Conservation (phyloP, 2,329 filamentous ascomycete genomes). For the Aplosporella prunicola region DNA sequence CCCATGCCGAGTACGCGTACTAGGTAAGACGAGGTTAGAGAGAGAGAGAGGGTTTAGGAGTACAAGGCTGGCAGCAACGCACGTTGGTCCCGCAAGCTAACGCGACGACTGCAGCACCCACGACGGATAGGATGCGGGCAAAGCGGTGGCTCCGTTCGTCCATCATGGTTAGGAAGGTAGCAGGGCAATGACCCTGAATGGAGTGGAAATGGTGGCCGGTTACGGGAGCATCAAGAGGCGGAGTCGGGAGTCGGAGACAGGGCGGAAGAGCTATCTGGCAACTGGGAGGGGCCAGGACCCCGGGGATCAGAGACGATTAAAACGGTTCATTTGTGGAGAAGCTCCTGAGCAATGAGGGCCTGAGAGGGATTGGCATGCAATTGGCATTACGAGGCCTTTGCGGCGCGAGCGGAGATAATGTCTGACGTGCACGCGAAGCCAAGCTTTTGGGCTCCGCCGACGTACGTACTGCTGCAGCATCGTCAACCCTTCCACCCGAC, state of each 20-base stretch:
- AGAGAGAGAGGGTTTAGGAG: too few relatives aligned
- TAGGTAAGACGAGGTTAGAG: conserved; percentile 35
- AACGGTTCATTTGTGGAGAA: too few relatives aligned
- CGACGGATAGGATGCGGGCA: conserved; percentile 69
- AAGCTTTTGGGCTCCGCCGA: not conserved
- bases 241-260: not conserved
- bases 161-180: conserved; percentile 25
- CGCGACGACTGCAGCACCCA: conserved; percentile 75
- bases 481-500: too few relatives aligned
- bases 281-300: not conserved
- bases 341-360: conserved; percentile 4
- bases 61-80: too few relatives aligned
- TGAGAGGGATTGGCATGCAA: conserved; percentile 9
- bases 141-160: conserved; percentile 45
- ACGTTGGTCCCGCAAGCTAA: conserved; percentile 90
- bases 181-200: not conserved
- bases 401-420: conserved; percentile 8
- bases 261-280: conserved; percentile 1
- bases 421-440: too few relatives aligned
- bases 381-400: conserved; percentile 5
- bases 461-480: too few relatives aligned
- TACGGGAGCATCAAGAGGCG: not conserved
- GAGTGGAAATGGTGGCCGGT: not conserved
- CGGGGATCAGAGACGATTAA: not conserved
- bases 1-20: conserved; percentile 99